Evolutionary conservation across 2,329 filamentous ascomycete species (phyloP), one percentile per base, ranked within the genome.

Genomic region (Neopestalotiopsis sp.): DNA sequence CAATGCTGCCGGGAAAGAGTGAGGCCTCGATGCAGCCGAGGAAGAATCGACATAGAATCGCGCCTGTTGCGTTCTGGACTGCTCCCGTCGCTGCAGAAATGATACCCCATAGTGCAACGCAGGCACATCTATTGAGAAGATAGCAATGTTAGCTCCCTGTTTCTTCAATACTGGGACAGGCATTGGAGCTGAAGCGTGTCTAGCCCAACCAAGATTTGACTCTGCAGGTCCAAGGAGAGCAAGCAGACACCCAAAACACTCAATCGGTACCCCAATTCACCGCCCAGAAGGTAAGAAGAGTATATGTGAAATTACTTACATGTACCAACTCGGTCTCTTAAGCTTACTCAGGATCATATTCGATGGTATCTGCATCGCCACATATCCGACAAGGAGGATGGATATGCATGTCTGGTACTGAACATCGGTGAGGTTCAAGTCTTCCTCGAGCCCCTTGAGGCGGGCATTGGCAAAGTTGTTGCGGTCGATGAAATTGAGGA

Each of bases 401-500:
- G 71, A 75, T 45, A 77, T 73, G 13, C 70, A 71, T 6, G 75
- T 75, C 72, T 82, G 70, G 65, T 77, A 76, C 1, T 74, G 63
- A 1, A 79, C 81, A 7, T 81, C 82, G 1, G 77, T 74, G 10
- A 82, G 68, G 9, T 74, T 71, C 58, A 84, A 70, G 63, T 84
- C 83, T 3, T 77, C 73, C 49, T 80, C 76, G 40, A 84, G 75
- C 13, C 81, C 81, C 1, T 79, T 80, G 34, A 84, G 72, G 65
- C 76, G 73, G 3, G 79, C 82, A 40, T 71, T 84, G 13, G 86
- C 85, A 70, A 87, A 86, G 70, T 87, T 85, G 66, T 77, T 76
- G n/a, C 76, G 70, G 65, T 75, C 76, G 14, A 77, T 71, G 63
- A 75, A 74, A 49, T 70, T 76, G 45, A 70, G 57, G 34, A 71